Percentiles rank a stretch among this genome's conserved stretches.
Conservation (phyloP, 108 stramenopile species). For the Discostella pseudostelligera region DNA sequence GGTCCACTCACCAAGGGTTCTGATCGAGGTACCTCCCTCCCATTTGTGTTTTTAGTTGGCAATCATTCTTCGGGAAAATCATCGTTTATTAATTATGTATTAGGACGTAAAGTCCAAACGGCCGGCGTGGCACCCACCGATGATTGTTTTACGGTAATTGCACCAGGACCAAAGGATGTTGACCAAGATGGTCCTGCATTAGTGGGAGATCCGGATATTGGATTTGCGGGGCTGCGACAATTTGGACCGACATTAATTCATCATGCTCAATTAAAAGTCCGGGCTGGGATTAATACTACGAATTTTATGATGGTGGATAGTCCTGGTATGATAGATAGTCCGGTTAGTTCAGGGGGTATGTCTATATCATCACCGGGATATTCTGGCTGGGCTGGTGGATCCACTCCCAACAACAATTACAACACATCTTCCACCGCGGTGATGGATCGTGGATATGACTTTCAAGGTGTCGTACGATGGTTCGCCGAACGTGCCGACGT, state of each 20-base stretch:
- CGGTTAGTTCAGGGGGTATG: slow-evolving; percentile 53
- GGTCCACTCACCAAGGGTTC: slow-evolving; percentile 64
- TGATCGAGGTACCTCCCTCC: slow-evolving; percentile 74
- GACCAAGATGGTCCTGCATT: slow-evolving; percentile 92
- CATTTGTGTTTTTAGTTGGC: slow-evolving; percentile 96
- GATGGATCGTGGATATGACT: slow-evolving; percentile 98
- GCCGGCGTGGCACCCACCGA: slow-evolving; percentile 99
- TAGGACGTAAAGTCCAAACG: slow-evolving; percentile 89
- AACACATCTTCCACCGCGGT: slow-evolving; percentile 19
- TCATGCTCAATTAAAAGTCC: slow-evolving; percentile 93
- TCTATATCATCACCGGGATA: slow-evolving; percentile 7
- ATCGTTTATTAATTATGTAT: slow-evolving; percentile 95
- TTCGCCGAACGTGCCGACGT: slow-evolving; percentile 98
- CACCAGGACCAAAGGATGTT: slow-evolving; percentile 88
- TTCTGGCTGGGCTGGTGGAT: background rate
- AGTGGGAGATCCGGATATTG: slow-evolving; percentile 97
- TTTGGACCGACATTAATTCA: slow-evolving; percentile 97
- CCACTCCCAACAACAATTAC: too few species aligned
- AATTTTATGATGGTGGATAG: slow-evolving; percentile 92
- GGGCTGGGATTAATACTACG: slow-evolving; percentile 51
- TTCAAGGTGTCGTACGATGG: slow-evolving; percentile 93
- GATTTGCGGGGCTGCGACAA: slow-evolving; percentile 86
- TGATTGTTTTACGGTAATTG: slow-evolving; percentile 97
- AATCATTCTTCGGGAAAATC: slow-evolving; percentile 96
- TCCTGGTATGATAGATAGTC: slow-evolving; percentile 98